Conservation (phyloP, 768 basidiomycete genomes). For the Trichaptum fuscoviolaceum region DNA sequence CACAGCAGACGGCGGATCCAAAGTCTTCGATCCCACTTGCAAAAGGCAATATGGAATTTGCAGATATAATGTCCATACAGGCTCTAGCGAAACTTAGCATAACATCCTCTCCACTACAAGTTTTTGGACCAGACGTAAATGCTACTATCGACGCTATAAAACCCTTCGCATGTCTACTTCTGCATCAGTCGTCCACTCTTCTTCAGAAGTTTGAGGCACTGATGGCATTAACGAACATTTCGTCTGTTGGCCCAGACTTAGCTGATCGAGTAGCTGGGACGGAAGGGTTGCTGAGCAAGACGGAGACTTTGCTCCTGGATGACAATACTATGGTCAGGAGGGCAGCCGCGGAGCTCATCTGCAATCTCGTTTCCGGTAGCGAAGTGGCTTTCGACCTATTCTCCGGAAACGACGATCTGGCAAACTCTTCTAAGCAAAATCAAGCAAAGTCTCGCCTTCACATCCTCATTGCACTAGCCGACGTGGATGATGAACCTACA, state of each 20-base stretch:
- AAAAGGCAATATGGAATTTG: slow-evolving; percentile 31
- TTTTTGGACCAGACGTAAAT: slow-evolving; percentile 82
- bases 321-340: slow-evolving; percentile 79
- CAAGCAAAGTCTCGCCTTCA: slow-evolving; percentile 61
- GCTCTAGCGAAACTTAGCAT: slow-evolving; percentile 91
- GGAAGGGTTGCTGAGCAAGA: slow-evolving; percentile 54
- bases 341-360: slow-evolving; percentile 86
- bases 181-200: slow-evolving; percentile 59
- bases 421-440: slow-evolving; percentile 16
- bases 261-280: slow-evolving; percentile 62
- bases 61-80: slow-evolving; percentile 66
- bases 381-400: slow-evolving; percentile 75
- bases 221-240: slow-evolving; percentile 95
- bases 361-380: slow-evolving; percentile 81
- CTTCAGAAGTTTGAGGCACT: slow-evolving; percentile 88
- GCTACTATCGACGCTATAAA: slow-evolving; percentile 78
- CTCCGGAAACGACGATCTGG: slow-evolving; percentile 38
- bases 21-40: slow-evolving; percentile 16
- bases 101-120: slow-evolving; percentile 82
- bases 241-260: slow-evolving; percentile 65
- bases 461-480: slow-evolving; percentile 77
- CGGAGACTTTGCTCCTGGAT: slow-evolving; percentile 74
- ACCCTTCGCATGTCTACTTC: slow-evolving; percentile 71
- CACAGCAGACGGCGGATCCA: slow-evolving; percentile 29
- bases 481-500: slow-evolving; percentile 81